Conservation (phyloP, 1,284 basidiomycete genomes). For the Phellinidium pouzarii region DNA sequence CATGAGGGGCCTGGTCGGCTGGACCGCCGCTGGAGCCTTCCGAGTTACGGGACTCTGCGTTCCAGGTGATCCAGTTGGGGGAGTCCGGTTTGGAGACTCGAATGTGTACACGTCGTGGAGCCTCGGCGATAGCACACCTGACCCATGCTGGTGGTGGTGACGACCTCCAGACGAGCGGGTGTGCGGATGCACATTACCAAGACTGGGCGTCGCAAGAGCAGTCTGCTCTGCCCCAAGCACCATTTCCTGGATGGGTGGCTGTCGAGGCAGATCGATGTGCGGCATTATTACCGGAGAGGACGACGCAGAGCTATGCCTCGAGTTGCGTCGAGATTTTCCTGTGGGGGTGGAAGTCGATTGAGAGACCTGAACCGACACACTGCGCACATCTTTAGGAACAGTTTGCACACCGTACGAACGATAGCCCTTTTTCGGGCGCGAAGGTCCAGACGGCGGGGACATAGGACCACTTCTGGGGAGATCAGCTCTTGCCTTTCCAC, state of each 20-base stretch:
- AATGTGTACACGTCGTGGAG: constrained; percentile 16
- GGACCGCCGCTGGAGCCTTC: constrained; percentile 13
- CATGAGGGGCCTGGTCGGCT: constrained; percentile 7
- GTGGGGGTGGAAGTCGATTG: constrained; percentile 6
- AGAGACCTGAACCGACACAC: constrained; percentile 48
- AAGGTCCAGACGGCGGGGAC: constrained; percentile 23
- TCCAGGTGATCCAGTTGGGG: constrained; percentile 4
- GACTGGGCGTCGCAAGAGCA: constrained; percentile 11
- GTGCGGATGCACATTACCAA: constrained; percentile 9
- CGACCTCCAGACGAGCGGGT: constrained; percentile 1
- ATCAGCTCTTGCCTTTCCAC: constrained; percentile 26
- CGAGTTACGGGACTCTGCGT: constrained; percentile 21
- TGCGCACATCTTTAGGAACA: constrained; percentile 40
- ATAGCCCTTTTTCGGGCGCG: constrained; percentile 39
- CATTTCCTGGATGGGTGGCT: constrained; percentile 13
- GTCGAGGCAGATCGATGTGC: constrained; percentile 12
- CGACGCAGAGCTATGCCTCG: constrained; percentile 1
- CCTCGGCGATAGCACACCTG: constrained; percentile 18
- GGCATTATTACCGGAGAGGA: neutral
- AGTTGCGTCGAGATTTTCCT: constrained; percentile 3
- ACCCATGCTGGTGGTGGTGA: constrained; percentile 1
- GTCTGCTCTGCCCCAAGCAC: constrained; percentile 7
- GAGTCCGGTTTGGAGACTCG: constrained; percentile 16
- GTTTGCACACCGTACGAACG: constrained; percentile 58
- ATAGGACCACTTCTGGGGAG: constrained; percentile 29